Conservation (phyloP, 495 filamentous ascomycete genomes). For the Penicillium pulvis region DNA sequence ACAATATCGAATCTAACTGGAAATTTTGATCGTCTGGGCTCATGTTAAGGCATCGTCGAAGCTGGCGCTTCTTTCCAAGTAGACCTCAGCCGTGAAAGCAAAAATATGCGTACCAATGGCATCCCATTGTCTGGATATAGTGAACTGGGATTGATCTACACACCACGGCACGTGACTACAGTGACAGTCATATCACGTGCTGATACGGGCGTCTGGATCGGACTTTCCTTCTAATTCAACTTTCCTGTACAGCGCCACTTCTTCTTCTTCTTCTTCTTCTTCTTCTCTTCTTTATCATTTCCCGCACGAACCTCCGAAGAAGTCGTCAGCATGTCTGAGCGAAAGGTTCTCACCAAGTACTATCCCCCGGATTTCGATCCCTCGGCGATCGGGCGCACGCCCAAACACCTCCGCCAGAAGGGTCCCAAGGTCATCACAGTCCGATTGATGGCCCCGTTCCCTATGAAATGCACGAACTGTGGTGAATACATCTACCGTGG, state of each 20-base stretch:
- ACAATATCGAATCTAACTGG: neutral
- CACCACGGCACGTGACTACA: neutral
- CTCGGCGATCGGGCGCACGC: constrained; percentile 71
- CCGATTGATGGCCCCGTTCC: constrained; percentile 96
- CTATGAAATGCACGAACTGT: constrained; percentile 88
- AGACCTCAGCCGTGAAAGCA: neutral
- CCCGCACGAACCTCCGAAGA: neutral
- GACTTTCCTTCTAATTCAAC: neutral
- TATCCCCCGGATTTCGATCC: constrained; percentile 99
- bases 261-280: neutral
- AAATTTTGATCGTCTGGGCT: neutral
- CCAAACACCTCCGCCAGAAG: constrained; percentile 58
- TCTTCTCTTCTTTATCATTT: too few species aligned
- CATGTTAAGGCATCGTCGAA: neutral
- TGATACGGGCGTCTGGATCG: constrained; percentile 1
- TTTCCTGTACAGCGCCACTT: neutral
- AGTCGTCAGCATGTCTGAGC: constrained; percentile 76
- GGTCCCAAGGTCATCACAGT: constrained; percentile 86
- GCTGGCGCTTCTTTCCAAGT: neutral
- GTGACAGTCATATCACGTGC: constrained; percentile 12
- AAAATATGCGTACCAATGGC: neutral
- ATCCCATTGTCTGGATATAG: neutral
- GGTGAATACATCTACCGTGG: constrained; percentile 96
- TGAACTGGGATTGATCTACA: neutral
- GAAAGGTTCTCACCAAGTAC: constrained; percentile 83